Evolutionary conservation across 2,329 filamentous ascomycete species (phyloP).

Genomic region (Clonostachys solani): DNA sequence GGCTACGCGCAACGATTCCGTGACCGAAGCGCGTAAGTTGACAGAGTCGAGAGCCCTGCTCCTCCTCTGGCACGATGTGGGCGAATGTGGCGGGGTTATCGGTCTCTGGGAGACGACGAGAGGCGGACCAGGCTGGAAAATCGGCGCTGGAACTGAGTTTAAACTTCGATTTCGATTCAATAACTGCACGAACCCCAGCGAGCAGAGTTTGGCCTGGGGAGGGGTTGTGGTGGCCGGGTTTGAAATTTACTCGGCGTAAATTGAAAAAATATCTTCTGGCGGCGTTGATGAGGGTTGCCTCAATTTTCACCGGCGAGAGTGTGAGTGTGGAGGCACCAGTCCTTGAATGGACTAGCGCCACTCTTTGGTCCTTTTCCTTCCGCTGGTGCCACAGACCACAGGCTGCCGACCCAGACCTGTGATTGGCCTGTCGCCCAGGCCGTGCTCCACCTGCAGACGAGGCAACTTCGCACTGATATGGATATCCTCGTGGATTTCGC

Average conservation of each 20-base stretch:
- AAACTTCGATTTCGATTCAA: no score
- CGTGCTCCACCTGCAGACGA: no score
- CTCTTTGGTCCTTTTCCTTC: constrained; percentile 4
- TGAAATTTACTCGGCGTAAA: constrained; percentile 37
- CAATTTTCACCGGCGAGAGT: constrained; percentile 33
- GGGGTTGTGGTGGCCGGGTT: constrained; percentile 24
- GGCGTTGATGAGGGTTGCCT: constrained; percentile 33
- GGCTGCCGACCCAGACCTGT: no score
- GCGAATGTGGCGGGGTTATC: not conserved
- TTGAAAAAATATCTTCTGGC: constrained; percentile 26
- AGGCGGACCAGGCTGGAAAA: no score
- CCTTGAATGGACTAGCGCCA: constrained; percentile 12
- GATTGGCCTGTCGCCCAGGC: no score
- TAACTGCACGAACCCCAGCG: constrained; percentile 22
- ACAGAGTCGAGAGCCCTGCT: constrained; percentile 16
- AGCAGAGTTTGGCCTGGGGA: constrained; percentile 33
- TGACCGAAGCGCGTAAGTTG: constrained; percentile 31
- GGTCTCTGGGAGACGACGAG: no score
- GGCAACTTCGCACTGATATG: no score
- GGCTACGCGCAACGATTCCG: constrained; percentile 41
- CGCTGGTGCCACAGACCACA: not conserved
- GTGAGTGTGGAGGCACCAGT: constrained; percentile 25
- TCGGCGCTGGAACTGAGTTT: no score
- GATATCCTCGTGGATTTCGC: no score
- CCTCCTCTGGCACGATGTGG: constrained; percentile 1